Evolutionary conservation across 768 basidiomycete species (phyloP).

Genomic region (Gymnopilus dilepis): DNA sequence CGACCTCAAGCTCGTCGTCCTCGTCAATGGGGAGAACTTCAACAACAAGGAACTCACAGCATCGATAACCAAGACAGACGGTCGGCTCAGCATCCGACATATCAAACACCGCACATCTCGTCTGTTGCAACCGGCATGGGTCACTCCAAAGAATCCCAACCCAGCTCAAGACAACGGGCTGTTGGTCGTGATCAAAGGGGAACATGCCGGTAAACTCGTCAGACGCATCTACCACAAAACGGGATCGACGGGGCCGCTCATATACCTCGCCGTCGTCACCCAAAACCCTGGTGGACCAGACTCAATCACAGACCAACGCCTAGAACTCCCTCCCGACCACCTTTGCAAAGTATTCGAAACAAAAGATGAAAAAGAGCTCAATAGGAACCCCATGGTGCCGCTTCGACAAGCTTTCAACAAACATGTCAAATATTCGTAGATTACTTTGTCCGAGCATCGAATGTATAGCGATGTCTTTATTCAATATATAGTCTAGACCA

Average conservation of each 20-base stretch:
- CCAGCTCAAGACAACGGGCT: conserved; percentile 20
- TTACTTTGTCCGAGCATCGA: too few relatives aligned
- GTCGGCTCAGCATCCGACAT: background rate
- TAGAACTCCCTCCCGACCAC: background rate
- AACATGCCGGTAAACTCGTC: conserved; percentile 17
- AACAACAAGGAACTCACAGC: background rate
- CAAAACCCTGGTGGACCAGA: background rate
- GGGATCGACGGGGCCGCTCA: background rate
- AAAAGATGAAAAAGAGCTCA: too few relatives aligned
- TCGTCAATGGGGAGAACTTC: background rate
- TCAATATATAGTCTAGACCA: too few relatives aligned
- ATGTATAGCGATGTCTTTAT: too few relatives aligned
- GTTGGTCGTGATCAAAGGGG: conserved; percentile 19
- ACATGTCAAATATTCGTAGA: too few relatives aligned
- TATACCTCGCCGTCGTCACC: background rate
- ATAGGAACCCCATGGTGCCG: too few relatives aligned
- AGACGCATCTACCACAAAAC: conserved; percentile 7
- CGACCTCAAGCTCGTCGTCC: background rate
- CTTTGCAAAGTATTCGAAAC: background rate
- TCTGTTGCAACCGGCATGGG: conserved; percentile 2
- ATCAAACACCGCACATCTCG: background rate
- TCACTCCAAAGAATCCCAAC: conserved; percentile 17
- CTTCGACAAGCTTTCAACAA: too few relatives aligned
- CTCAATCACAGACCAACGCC: background rate
- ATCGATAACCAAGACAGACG: background rate